These are phyloP conservation scores for Fusarium anthophilum DNA, from an alignment of 2,329 filamentous ascomycete genomes.

Conservation along the genomic window DNA sequence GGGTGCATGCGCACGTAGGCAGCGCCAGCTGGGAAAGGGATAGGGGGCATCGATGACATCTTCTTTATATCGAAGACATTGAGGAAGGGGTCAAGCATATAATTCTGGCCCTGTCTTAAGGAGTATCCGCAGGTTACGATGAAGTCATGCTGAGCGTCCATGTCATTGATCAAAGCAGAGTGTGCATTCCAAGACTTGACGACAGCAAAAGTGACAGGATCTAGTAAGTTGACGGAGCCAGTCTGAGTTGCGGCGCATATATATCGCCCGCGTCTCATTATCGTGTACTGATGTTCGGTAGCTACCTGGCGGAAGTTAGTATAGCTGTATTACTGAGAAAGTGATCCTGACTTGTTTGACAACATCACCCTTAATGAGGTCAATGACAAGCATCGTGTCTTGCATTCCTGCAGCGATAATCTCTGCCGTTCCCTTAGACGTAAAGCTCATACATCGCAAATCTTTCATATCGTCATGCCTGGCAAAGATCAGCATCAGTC, in stretches of 20 bases:
- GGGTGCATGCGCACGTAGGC: conserved; percentile 98
- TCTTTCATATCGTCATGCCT: conserved; percentile 83
- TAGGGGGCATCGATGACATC: conserved; percentile 85
- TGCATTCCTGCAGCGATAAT: conserved; percentile 90
- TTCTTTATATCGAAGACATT: conserved; percentile 97
- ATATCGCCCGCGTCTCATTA: conserved; percentile 90
- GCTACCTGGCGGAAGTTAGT: conserved; percentile 63
- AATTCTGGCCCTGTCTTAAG: conserved; percentile 74
- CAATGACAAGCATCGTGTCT: conserved; percentile 81
- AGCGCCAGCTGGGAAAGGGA: conserved; percentile 90
- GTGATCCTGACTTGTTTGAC: conserved; percentile 65
- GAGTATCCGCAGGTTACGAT: conserved; percentile 96
- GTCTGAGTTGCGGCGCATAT: conserved; percentile 90
- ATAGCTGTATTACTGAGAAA: neutral
- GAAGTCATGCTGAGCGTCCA: conserved; percentile 96
- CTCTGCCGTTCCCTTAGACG: conserved; percentile 82
- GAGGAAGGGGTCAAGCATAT: conserved; percentile 90
- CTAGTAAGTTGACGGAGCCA: conserved; percentile 86
- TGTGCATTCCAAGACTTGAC: conserved; percentile 93
- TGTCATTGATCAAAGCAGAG: conserved; percentile 88
- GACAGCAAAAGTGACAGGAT: conserved; percentile 79
- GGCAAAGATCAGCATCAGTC: conserved; percentile 26
- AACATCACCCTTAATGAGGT: conserved; percentile 75
- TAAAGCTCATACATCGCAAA: conserved; percentile 94
- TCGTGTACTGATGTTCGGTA: conserved; percentile 81